These are phyloP conservation scores for Aegle marmelos DNA, from an alignment of 345 rosid genomes.

Conservation along the genomic window DNA sequence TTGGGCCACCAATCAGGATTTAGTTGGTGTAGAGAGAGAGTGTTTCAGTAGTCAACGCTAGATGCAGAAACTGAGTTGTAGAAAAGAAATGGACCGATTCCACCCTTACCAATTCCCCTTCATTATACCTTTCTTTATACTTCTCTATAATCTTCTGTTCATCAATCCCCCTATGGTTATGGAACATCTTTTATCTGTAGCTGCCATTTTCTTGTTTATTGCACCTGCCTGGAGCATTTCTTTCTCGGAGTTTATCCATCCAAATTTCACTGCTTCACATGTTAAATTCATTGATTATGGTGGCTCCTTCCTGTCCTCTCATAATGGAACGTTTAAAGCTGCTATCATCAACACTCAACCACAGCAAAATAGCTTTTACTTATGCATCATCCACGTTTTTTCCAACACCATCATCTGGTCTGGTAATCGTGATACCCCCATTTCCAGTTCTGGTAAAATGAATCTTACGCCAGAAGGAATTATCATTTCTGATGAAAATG, in stretches of 20 bases:
- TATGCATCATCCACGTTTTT: slow-evolving; percentile 58
- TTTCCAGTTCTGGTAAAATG: slow-evolving; percentile 62
- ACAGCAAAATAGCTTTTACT: slow-evolving; percentile 47
- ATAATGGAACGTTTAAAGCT: slow-evolving; percentile 55
- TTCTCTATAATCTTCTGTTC: slow-evolving; percentile 16
- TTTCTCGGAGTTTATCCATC: slow-evolving; percentile 46
- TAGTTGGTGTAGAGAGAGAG: slow-evolving; percentile 7
- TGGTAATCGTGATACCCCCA: slow-evolving; percentile 65
- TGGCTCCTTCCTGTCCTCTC: slow-evolving; percentile 67
- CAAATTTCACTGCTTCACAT: slow-evolving; percentile 69
- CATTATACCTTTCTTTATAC: slow-evolving; percentile 12
- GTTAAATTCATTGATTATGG: slow-evolving; percentile 41
- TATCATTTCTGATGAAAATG: slow-evolving; percentile 41
- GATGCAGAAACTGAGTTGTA: slow-evolving; percentile 14
- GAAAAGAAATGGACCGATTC: slow-evolving; percentile 28
- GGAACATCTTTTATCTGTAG: slow-evolving; percentile 39
- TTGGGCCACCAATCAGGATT: slow-evolving; percentile 20
- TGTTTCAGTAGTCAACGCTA: slow-evolving; percentile 28
- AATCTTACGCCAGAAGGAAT: slow-evolving; percentile 56
- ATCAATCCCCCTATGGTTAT: slow-evolving; percentile 46
- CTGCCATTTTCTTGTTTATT: slow-evolving; percentile 33
- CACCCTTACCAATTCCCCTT: slow-evolving; percentile 9
- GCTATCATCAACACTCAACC: slow-evolving; percentile 51
- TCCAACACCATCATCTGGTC: slow-evolving; percentile 76
- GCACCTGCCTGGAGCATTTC: slow-evolving; percentile 35